Percentiles rank a stretch among this genome's conserved stretches.
phyloP scores from a whole-genome alignment of 345 rosid genomes.

The Camelina sativa region DNA sequence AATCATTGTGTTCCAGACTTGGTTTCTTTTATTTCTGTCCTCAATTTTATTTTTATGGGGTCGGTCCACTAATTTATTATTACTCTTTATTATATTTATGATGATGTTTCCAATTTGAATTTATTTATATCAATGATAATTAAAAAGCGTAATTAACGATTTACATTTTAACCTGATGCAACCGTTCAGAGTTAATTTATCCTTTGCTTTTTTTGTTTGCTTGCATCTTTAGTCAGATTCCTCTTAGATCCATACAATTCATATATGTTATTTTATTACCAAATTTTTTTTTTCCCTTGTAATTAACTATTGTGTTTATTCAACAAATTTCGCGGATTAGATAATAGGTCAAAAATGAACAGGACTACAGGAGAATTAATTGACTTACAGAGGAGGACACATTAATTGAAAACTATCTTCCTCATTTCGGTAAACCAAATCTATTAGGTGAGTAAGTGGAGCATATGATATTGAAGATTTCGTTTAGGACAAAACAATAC shows the following conservation, averaged over 20 bases:
- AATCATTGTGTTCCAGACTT: constrained; percentile 42
- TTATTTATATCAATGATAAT: background rate
- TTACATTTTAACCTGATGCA: background rate
- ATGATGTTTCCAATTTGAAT: constrained; percentile 8
- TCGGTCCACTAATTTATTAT: constrained; percentile 31
- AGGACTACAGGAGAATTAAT: constrained; percentile 4
- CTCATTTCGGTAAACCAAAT: constrained; percentile 29
- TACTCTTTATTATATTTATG: constrained; percentile 19
- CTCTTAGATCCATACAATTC: too few species aligned
- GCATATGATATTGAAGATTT: background rate
- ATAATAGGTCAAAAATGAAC: constrained; percentile 18
- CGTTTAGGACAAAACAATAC: background rate
- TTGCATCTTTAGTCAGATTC: background rate
- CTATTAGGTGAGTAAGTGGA: constrained; percentile 19
- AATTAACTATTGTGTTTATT: constrained; percentile 7
- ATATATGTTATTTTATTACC: background rate
- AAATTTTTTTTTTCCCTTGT: background rate
- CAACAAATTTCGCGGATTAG: background rate
- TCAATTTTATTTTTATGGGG: background rate
- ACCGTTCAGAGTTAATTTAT: background rate
- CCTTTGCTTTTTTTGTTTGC: too few species aligned
- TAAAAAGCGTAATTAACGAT: background rate
- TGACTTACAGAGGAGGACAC: constrained; percentile 22
- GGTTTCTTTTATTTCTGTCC: constrained; percentile 20
- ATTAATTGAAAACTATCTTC: background rate